Percentiles rank a stretch among this genome's conserved stretches.
Conservation (phyloP, 495 filamentous ascomycete species). For the Hypoxylon intermedium region DNA sequence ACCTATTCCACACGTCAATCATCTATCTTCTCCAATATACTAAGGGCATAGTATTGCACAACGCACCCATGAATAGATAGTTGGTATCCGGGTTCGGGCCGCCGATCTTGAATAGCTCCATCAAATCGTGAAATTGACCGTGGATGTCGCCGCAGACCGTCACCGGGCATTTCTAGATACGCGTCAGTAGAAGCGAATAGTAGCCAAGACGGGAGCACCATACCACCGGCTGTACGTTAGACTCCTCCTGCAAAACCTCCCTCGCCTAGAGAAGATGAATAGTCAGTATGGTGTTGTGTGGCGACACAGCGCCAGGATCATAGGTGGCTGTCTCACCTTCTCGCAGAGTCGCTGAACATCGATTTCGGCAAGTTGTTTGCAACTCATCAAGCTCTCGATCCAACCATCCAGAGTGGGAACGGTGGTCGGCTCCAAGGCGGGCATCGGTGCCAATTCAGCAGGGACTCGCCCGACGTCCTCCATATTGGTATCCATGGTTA, state of each 20-base stretch:
- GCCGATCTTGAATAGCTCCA: conserved; percentile 94
- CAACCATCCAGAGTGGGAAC: conserved; percentile 95
- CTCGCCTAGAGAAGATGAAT: conserved; percentile 67
- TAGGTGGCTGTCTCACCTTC: conserved; percentile 71
- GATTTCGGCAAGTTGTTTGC: conserved; percentile 93
- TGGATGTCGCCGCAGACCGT: conserved; percentile 95
- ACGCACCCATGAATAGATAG: conserved; percentile 91
- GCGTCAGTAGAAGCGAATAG: conserved; percentile 39
- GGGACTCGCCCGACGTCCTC: conserved; percentile 90
- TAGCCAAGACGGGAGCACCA: conserved; percentile 45
- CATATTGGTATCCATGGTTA: conserved; percentile 97
- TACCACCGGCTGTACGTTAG: conserved; percentile 98
- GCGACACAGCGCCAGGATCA: conserved; percentile 5
- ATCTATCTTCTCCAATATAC: background rate
- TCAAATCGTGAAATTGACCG: conserved; percentile 91
- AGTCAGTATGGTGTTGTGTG: conserved; percentile 28
- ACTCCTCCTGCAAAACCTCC: conserved; percentile 96
- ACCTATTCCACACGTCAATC: conserved; percentile 58
- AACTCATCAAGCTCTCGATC: conserved; percentile 98
- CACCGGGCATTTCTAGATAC: conserved; percentile 83
- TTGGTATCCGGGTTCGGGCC: conserved; percentile 93
- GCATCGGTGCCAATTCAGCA: conserved; percentile 76
- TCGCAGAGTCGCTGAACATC: conserved; percentile 98
- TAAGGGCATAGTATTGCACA: background rate
- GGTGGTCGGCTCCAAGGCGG: conserved; percentile 79